Base-by-base conservation (phyloP, 148 eudicot species). In the Nyssa sinensis region DNA sequence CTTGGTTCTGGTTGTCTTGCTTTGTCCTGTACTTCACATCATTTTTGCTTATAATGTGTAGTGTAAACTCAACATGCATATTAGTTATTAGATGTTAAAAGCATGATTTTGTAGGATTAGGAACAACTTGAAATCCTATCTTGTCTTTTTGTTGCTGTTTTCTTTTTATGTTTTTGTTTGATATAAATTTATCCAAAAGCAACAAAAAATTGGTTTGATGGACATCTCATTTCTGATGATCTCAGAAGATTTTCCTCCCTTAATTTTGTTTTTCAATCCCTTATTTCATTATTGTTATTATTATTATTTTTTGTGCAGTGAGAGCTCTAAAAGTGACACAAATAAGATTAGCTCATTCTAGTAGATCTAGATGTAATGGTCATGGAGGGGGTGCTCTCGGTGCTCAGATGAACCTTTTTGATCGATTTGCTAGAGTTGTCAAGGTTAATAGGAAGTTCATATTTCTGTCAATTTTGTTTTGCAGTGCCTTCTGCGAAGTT, bases 401-500 rank as follows among this genome's bases (percentile, higher is more conserved):
- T 78, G 69, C 80, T 71, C 90, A 60, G 67, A 87, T 83, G 91
- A 95, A 90, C 83, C 92, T 92, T 12, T 95, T 95, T 80, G 96
- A 89, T 86, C 89, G 99, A 64, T 89, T 95, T 80, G 96, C 99
- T 71, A 87, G 99, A 84, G 99, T 95, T 71, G 81, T 95, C 63
- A 95, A 95, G 99, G 99, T 95, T 68, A 70, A 77, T 44, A 67
- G 7, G 27, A 24, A n/a, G 33, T 71, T 69, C 58, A 44, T 49
- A 72, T 29, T 58, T 64, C 25, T 59, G 12, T 44, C 21, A 7
- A 2, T 62, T 23, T 0, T 58, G 77, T 21, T 64, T 71, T 81
- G n/a, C 71, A 9, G 5, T 37, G 44, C n/a, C 17, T 55, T 33
- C 33, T 3, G 51, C 74, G 31, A 11, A 57, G 35, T 79, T 65